These are phyloP conservation scores for Gymnopilus dilepis DNA, from an alignment of 768 basidiomycete species.

Conservation along the genomic window DNA sequence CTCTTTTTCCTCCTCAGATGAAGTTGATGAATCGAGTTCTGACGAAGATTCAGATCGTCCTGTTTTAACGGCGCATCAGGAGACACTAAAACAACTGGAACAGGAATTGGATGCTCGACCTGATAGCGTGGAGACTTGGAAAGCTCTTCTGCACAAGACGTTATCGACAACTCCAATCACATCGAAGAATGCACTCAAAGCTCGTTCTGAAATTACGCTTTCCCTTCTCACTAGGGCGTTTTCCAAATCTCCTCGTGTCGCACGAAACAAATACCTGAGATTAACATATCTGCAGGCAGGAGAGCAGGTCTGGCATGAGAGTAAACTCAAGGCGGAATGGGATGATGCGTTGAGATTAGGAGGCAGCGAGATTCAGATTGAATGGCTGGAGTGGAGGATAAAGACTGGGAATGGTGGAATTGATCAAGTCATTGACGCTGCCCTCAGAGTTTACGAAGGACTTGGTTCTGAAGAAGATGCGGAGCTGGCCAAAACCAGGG, in stretches of 20 bases:
- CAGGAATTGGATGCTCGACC: constrained; percentile 55
- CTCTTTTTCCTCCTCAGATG: constrained; percentile 36
- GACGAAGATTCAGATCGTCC: constrained; percentile 40
- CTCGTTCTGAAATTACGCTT: constrained; percentile 72
- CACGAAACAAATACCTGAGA: constrained; percentile 53
- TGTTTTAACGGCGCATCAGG: constrained; percentile 60
- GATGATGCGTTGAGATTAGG: constrained; percentile 55
- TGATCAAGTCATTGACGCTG: constrained; percentile 58
- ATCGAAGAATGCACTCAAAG: constrained; percentile 71
- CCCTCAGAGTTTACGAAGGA: constrained; percentile 48
- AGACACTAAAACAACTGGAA: constrained; percentile 63
- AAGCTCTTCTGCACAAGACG: constrained; percentile 65
- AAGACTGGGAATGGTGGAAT: constrained; percentile 52
- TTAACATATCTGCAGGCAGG: constrained; percentile 72
- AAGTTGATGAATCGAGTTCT: constrained; percentile 38
- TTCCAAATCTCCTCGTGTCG: constrained; percentile 55
- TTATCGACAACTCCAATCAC: constrained; percentile 63
- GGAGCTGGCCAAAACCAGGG: constrained; percentile 59
- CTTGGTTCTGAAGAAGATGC: constrained; percentile 46
- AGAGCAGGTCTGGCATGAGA: constrained; percentile 70
- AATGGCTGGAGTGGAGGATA: constrained; percentile 82
- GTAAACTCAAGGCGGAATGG: constrained; percentile 68
- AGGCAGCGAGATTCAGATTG: constrained; percentile 69
- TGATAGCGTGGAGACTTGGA: constrained; percentile 62
- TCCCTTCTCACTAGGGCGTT: constrained; percentile 73